Base-by-base conservation (phyloP, 2,329 filamentous ascomycete species). In the Chalaropsis ovoidea region DNA sequence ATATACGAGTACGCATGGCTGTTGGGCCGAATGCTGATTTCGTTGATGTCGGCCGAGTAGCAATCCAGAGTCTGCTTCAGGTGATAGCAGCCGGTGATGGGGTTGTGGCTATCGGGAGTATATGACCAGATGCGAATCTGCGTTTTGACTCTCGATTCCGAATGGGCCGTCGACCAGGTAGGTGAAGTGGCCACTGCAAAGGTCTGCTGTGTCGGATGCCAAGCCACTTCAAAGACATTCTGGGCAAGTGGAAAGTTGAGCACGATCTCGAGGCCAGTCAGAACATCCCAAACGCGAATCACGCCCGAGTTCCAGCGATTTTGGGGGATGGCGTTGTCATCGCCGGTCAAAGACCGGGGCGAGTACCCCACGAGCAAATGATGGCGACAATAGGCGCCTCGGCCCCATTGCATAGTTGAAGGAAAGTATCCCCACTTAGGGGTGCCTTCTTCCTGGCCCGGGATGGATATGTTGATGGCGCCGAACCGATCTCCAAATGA, bases 151-250 rank as follows among this genome's bases (percentile, higher is more conserved):
- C 75, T 70, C 24, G 77, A 72, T 35, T 81, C 77, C 3, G 77
- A 70, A 42, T 77, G 76, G 1, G 35, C n/a, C 19, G n/a, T 75
- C 72, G 13, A 78, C 78, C 8, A 74, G 76, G 0, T 82, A 81
- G 0, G 22, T 15, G 83, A 81, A 0, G 82, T 86, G 1, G 83
- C 84, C 3, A 78, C 82, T 4, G 83, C 74, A 69, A 86, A 86
- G 24, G 76, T 75, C 2, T 76, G 73, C 58, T 80, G 75, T 0
- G 71, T 76, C 0, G 84, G 84, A 70, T 87, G 84, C 84, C 84
- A 87, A 0, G 78, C 75, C 1, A 86, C 81, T 70, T 87, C 84
- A 56, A 87, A 87, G 1, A 86, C 82, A 66, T 87, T 86, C 58
- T 82, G 79, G 0, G 78, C 79, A 0, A 79, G 79, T 1, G 78